These are phyloP conservation scores for Suhomyces panamericanus DNA, from an alignment of 1,139 yeast species.

Conservation along the genomic window DNA sequence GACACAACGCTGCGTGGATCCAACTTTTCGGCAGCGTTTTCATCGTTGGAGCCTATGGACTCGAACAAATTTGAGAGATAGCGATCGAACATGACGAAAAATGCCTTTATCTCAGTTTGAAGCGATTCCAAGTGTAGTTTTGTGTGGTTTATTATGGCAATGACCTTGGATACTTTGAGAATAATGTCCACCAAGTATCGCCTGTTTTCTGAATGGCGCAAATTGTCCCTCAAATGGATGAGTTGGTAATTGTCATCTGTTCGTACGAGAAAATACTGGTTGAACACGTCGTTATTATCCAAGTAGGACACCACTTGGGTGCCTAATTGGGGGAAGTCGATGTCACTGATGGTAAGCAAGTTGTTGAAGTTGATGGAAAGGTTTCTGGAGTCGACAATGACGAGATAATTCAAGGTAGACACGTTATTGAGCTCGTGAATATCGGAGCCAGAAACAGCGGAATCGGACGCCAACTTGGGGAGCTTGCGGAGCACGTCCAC, in stretches of 20 bases:
- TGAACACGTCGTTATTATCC: slow-evolving; percentile 27
- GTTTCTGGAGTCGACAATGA: slow-evolving; percentile 26
- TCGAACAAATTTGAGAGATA: slow-evolving; percentile 36
- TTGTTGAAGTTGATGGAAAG: slow-evolving; percentile 36
- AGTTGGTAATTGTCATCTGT: slow-evolving; percentile 11
- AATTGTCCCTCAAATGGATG: slow-evolving; percentile 17
- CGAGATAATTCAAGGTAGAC: slow-evolving; percentile 25
- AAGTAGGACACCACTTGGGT: slow-evolving; percentile 18
- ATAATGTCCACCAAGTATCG: slow-evolving; percentile 25
- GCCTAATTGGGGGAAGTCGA: slow-evolving; percentile 18
- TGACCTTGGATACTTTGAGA: slow-evolving; percentile 31
- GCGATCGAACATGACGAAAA: slow-evolving; percentile 40
- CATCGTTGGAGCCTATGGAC: slow-evolving; percentile 10
- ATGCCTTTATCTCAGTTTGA: slow-evolving; percentile 41
- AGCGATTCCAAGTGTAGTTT: slow-evolving; percentile 40
- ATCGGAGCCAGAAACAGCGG: slow-evolving; percentile 13
- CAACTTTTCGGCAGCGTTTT: not conserved
- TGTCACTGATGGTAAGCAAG: slow-evolving; percentile 28
- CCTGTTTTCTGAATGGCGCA: slow-evolving; percentile 12
- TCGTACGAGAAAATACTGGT: slow-evolving; percentile 31
- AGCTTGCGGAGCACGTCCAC: slow-evolving; percentile 28
- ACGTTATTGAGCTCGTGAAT: slow-evolving; percentile 13
- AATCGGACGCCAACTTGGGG: slow-evolving; percentile 24
- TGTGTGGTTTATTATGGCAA: slow-evolving; percentile 33
- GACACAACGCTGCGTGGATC: slow-evolving; percentile 10